These are phyloP conservation scores for Solanum paucissectum DNA, from an alignment of 257 asterid genomes.

Conservation along the genomic window DNA sequence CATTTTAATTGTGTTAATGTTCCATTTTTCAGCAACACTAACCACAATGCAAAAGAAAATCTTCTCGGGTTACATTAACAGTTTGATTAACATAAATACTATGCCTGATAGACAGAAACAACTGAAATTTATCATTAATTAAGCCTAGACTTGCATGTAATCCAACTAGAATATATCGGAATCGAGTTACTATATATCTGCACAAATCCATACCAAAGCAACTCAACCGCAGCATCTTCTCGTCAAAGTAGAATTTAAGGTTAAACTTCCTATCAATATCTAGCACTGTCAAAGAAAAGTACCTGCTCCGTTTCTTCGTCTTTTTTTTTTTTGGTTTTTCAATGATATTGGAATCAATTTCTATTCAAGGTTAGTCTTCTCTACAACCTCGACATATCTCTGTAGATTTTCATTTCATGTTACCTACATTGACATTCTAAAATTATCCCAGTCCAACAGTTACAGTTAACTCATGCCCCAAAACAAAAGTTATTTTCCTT, in stretches of 20 bases:
- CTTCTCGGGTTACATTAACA: not conserved
- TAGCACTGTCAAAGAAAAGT: not conserved
- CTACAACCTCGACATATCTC: not conserved
- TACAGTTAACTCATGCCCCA: not conserved
- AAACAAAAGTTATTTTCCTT: not conserved
- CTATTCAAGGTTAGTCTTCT: not conserved
- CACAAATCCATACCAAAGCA: not conserved
- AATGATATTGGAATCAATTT: not conserved
- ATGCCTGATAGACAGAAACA: not conserved
- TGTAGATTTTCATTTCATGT: not conserved
- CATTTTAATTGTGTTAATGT: not conserved
- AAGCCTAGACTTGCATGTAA: not conserved
- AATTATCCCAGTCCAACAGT: not conserved
- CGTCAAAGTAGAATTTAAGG: not conserved
- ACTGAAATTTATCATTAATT: not conserved
- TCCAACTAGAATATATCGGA: not conserved
- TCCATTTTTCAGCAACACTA: not conserved
- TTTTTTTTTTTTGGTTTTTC: not conserved
- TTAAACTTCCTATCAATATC: not conserved
- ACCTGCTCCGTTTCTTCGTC: not conserved
- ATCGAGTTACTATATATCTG: not conserved
- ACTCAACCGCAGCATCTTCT: not conserved
- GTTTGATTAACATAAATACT: not conserved
- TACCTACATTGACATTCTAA: not conserved
- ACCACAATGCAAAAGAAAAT: not conserved